Evolutionary conservation across 2,329 filamentous ascomycete species (phyloP), one percentile per base, ranked within the genome.

Genomic region (Neofusicoccum cordaticola): DNA sequence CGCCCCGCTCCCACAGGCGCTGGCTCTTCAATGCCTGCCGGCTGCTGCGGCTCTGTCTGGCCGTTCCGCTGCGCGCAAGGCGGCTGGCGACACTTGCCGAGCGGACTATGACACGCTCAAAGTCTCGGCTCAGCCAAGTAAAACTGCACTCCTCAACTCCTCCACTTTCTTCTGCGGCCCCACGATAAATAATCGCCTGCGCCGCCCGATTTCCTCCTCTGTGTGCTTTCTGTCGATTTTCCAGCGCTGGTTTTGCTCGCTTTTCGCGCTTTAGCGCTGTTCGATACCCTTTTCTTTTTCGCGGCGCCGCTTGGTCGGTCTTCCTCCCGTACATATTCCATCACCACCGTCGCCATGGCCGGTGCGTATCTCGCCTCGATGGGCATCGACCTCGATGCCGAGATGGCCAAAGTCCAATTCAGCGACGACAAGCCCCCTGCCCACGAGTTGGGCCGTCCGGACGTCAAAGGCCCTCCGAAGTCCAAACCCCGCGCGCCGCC

Each of bases 351-450:
- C 58, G 34, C 62, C 61, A 66, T 67, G 63, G 66, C 66, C 39
- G 61, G 50, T 34, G 47, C 60, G 22, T 62, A 64, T 27, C 56
- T 64, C 39, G 62, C 64, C 42, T 45, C 61, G 35, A 35, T 61
- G 48, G 72, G 74, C 61, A 72, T 75, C 51, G 70, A 77, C 64
- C 67, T 77, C 19, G 69, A 75, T 64, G 69, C 72, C 31, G 73
- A 76, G 62, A 69, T 75, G 68, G 66, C 68, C 11, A 70, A 70
- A 39, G 67, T 73, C 15, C 75, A 77, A 45, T 65, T 70, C 47
- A 68, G 53, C 41, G 31, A 65, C 7, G 65, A 50, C 48, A 45
- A 56, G 22, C 13, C 41, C 34, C 15, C 35, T 15, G 35, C 6
- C 6, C 34, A 50, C 7, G 39, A 31, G 19, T 15, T 41, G 12